Evolutionary conservation across 1,139 yeast genomes (phyloP), one percentile per base, ranked within the genome.

Genomic region (Ashbya aceris): DNA sequence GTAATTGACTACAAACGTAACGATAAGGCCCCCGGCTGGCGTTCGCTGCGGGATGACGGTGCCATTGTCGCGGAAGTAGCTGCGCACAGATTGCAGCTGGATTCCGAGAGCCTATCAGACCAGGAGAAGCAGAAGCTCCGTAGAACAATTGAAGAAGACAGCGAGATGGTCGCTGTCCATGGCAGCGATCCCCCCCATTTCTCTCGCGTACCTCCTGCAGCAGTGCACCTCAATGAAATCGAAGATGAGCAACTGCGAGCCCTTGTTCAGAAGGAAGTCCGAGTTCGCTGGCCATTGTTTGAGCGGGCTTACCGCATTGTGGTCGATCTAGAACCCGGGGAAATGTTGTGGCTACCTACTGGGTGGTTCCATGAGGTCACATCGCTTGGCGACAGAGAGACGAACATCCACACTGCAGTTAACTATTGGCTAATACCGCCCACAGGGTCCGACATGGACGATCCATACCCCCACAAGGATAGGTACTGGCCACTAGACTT

Each of bases 311-410:
- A 66, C 23, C 64, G 69, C 44, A 52, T 68, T 33, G 64, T 68
- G 8, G 76, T 77, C 3, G 67, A 73, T 61, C 51, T 81, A 27
- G 57, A 69, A 12, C 77, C 80, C 0, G 86, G 86, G 0, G 78
- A 80, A 38, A 75, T 79, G 79, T 59, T 82, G 29, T 82, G 75
- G 52, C 58, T 82, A 20, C 91, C 91, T 0, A 73, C 83, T 1
- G 86, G 89, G 1, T 82, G 89, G 89, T 82, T 82, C 55, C 91
- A 82, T 56, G 91, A 82, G 57, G 91, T 82, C 1, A 73, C 83
- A 0, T 78, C 85, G n/a, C 78, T 68, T 56, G 79, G 81, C 1
- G 12, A 28, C 20, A 53, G 45, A 14, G 49, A 45, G 8, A 54
- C 55, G 10, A 58, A 62, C 23, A 64, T 69, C 4, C 89, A 82